These are phyloP conservation scores for Kluyveromyces wickerhamii DNA, from an alignment of 805 yeast genomes.

Conservation along the genomic window DNA sequence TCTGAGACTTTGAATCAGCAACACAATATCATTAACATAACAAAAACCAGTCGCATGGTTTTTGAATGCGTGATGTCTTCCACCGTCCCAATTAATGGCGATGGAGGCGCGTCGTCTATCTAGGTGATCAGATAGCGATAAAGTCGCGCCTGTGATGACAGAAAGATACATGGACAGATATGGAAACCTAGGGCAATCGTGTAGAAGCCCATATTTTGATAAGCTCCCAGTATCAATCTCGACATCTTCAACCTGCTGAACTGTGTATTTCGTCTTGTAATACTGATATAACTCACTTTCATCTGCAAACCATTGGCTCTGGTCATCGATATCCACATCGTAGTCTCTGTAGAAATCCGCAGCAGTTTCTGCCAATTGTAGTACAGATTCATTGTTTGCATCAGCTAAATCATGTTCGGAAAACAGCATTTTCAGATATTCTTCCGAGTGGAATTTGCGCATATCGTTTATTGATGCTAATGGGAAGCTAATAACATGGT, in stretches of 20 bases:
- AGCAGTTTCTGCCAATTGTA: constrained; percentile 12
- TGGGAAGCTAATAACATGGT: constrained; percentile 15
- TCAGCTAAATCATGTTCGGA: constrained; percentile 15
- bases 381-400: constrained; percentile 11
- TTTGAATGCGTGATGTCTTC: constrained; percentile 60
- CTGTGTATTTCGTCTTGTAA: constrained; percentile 8
- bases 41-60: constrained; percentile 61
- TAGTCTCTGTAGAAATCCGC: constrained; percentile 10
- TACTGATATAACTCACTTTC: constrained; percentile 11
- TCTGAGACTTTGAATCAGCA: constrained; percentile 47
- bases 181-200: constrained; percentile 62
- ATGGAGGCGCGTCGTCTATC: constrained; percentile 24
- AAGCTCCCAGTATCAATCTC: constrained; percentile 12
- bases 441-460: constrained; percentile 40
- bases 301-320: constrained; percentile 7
- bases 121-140: constrained; percentile 39
- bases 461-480: constrained; percentile 32
- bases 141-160: constrained; percentile 48
- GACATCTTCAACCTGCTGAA: constrained; percentile 5
- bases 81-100: constrained; percentile 72
- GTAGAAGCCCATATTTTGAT: constrained; percentile 39
- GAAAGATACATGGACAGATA: constrained; percentile 42
- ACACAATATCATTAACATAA: constrained; percentile 60
- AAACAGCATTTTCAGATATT: constrained; percentile 37
- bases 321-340: constrained; percentile 2